Percentiles rank a stretch among this genome's conserved stretches.
Evolutionary conservation across 2,329 filamentous ascomycete genomes (phyloP).

Genomic region (Phialophora verrucosa): DNA sequence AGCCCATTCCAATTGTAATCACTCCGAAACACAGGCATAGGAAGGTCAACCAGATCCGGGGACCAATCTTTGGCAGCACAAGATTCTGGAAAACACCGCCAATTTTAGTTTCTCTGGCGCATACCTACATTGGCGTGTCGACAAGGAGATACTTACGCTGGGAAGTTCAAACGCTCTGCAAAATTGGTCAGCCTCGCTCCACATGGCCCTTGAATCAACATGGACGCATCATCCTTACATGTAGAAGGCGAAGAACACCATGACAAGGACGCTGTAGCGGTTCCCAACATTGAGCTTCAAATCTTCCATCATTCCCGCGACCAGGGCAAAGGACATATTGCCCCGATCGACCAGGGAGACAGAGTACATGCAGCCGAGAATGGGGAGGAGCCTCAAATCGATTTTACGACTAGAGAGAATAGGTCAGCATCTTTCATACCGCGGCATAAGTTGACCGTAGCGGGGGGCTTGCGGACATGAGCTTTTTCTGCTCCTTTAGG

Average conservation of each 20-base stretch:
- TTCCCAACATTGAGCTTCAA: slow-evolving; percentile 39
- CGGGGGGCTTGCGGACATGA: neutral
- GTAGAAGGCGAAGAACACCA: slow-evolving; percentile 43
- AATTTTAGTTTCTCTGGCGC: slow-evolving; percentile 1
- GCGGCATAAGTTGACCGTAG: neutral
- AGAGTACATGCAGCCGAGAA: slow-evolving; percentile 49
- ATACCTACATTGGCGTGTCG: neutral
- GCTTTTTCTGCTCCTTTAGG: neutral
- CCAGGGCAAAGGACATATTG: slow-evolving; percentile 41
- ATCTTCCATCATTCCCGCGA: slow-evolving; percentile 42
- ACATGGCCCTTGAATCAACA: neutral
- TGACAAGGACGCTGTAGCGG: slow-evolving; percentile 41
- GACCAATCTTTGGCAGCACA: slow-evolving; percentile 49
- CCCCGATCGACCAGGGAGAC: slow-evolving; percentile 49
- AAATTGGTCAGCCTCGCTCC: neutral
- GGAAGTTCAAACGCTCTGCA: neutral
- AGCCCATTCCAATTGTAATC: slow-evolving; percentile 44
- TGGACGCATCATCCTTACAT: slow-evolving; percentile 24
- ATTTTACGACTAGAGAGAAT: slow-evolving; percentile 25
- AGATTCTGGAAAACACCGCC: slow-evolving; percentile 44
- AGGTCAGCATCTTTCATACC: neutral
- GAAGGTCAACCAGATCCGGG: slow-evolving; percentile 68
- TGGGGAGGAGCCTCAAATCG: slow-evolving; percentile 49
- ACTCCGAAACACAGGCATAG: slow-evolving; percentile 63
- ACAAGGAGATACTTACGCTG: neutral